Base-by-base conservation (phyloP, 2,329 filamentous ascomycete species). In the Ophiobolus disseminans region DNA sequence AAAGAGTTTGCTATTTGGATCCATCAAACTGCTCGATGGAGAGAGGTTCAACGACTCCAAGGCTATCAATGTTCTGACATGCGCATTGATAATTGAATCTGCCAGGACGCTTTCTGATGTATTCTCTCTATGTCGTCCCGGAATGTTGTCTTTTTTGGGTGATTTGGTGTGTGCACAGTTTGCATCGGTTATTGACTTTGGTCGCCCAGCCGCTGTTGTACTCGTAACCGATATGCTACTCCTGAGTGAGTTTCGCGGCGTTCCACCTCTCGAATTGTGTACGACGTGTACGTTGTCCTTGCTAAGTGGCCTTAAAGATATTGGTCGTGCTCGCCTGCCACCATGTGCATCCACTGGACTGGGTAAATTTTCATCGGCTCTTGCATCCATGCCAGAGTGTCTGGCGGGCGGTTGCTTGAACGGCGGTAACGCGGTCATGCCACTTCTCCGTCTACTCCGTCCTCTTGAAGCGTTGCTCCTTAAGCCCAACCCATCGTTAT, bases 41-140 rank as follows among this genome's bases (percentile, higher is more conserved):
- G 57, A 57, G 3, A 22, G 23, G 11, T 39, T 40, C 7, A 66
- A 35, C 0, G 60, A 50, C 22, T 69, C 65, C 2, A 71, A 48
- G 0, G 61, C 65, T 14, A 56, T 57, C 62, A 69, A 63, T 2
- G 67, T 68, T 17, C 56, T 58, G 3, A 57, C 56, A 35, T 71
- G 67, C 1, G 62, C 63, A n/a, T 66, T 61, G 9, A 69, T 54
- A 17, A 69, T 65, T 0, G 63, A 67, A 44, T 64, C 64, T 17
- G 66, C 62, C 7, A 63, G 40, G 3, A 63, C 22, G 25, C 59
- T 65, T 20, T 68, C 66, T 2, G 55, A 57, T 6, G 63, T 69
- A 28, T 60, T 64, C 1, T 57, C 50, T 21, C 55, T 54, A 26
- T 58, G 57, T n/a, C 52, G 42, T 4, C 45, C 40, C 6, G 53